Percentiles rank a stretch among this genome's conserved stretches.
These are phyloP conservation scores for Cyberlindnera euphorbiiphila DNA, from an alignment of 805 yeast species.

Conservation along the genomic window DNA sequence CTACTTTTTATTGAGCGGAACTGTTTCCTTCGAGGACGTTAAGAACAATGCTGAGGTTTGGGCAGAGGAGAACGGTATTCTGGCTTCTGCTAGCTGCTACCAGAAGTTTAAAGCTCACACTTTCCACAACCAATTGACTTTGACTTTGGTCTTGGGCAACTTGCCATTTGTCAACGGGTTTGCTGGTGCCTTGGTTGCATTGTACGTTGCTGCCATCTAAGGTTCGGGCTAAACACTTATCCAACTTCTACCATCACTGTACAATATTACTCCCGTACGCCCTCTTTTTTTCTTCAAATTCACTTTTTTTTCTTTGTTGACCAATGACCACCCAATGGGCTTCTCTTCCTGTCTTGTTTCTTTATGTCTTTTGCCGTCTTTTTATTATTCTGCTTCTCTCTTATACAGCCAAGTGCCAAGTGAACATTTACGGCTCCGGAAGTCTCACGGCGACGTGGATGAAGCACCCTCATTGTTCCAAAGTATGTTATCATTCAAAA, in stretches of 20 bases:
- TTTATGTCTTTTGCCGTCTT: too few species aligned
- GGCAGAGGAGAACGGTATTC: conserved; percentile 28
- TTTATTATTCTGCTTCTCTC: too few species aligned
- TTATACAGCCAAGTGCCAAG: too few species aligned
- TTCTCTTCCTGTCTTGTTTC: not conserved
- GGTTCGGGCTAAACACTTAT: too few species aligned
- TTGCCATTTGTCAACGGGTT: conserved; percentile 30
- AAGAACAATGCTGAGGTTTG: conserved; percentile 27
- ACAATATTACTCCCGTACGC: not conserved
- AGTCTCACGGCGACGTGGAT: too few species aligned
- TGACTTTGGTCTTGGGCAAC: conserved; percentile 31
- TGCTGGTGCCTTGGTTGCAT: conserved; percentile 32
- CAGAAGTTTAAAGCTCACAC: conserved; percentile 20
- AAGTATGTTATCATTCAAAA: too few species aligned
- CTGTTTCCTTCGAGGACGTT: conserved; percentile 28
- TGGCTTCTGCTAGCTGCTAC: conserved; percentile 15
- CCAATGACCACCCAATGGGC: too few species aligned
- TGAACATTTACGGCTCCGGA: too few species aligned
- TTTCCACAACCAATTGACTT: conserved; percentile 25
- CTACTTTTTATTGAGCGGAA: conserved; percentile 31
- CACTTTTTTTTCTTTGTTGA: not conserved
- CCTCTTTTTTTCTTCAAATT: not conserved
- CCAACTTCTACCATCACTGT: too few species aligned
- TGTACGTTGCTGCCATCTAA: conserved; percentile 28
- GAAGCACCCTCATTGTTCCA: too few species aligned